A percentile compares a stretch with the other conserved stretches of the same genome.
Conservation (phyloP, 2,329 filamentous ascomycete genomes). For the Sclerotiophoma versabilis region DNA sequence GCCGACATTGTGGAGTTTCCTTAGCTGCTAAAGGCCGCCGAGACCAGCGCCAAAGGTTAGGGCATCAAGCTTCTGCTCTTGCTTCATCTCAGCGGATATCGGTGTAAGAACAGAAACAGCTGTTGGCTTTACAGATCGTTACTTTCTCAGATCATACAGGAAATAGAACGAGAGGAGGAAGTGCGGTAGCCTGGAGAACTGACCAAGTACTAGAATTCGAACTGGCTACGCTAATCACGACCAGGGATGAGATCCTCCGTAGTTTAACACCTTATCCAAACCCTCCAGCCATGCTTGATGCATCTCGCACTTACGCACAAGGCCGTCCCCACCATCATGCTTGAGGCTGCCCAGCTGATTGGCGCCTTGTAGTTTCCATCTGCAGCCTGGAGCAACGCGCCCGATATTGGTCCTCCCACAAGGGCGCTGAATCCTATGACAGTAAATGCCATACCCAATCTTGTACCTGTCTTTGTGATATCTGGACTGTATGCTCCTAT, state of each 20-base stretch:
- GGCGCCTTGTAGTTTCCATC: conserved; percentile 40
- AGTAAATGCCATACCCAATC: conserved; percentile 62
- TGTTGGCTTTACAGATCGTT: too few species aligned
- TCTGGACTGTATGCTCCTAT: conserved; percentile 47
- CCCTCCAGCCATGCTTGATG: conserved; percentile 34
- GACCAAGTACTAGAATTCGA: not conserved
- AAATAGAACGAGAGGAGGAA: not conserved
- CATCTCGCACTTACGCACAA: conserved; percentile 28
- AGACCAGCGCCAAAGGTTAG: conserved; percentile 40
- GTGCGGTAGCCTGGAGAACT: too few species aligned
- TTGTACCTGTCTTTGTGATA: conserved; percentile 49
- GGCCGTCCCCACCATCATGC: conserved; percentile 22
- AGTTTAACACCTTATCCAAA: conserved; percentile 28
- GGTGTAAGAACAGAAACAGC: not conserved
- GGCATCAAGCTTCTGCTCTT: conserved; percentile 26
- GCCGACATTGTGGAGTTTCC: conserved; percentile 32
- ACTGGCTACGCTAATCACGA: not conserved
- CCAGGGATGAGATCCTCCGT: not conserved
- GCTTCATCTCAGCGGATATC: not conserved
- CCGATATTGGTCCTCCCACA: conserved; percentile 61
- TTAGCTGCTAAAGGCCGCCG: conserved; percentile 37
- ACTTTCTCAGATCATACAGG: too few species aligned
- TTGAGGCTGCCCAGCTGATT: conserved; percentile 32
- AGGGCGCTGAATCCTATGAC: conserved; percentile 59
- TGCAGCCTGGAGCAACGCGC: conserved; percentile 56